phyloP scores from a whole-genome alignment of 805 yeast species.

The Saccharomycopsis oosterbeekiorum region DNA sequence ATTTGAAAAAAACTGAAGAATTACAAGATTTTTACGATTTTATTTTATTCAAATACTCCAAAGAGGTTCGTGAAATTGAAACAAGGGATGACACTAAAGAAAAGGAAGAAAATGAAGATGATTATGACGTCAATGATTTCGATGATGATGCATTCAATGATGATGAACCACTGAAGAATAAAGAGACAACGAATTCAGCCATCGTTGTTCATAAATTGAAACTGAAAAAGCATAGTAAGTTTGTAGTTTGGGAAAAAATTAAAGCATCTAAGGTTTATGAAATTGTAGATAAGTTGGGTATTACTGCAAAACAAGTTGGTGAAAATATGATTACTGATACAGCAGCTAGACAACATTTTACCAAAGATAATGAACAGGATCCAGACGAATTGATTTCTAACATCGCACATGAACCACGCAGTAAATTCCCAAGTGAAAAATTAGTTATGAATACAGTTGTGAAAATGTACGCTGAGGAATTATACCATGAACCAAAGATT shows the following conservation, averaged over 20 bases:
- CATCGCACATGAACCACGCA: conserved; percentile 38
- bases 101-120: conserved; percentile 24
- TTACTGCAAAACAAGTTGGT: conserved; percentile 71
- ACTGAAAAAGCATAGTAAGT: conserved; percentile 49
- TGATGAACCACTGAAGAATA: background rate
- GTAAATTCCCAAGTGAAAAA: conserved; percentile 44
- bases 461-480: conserved; percentile 67
- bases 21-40: conserved; percentile 83
- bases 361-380: conserved; percentile 52
- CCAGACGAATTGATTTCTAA: conserved; percentile 53
- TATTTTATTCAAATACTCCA: conserved; percentile 44
- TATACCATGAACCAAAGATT: conserved; percentile 70
- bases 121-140: conserved; percentile 28
- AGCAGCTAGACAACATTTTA: conserved; percentile 47
- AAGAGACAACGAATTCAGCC: background rate
- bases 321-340: conserved; percentile 63
- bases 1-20: conserved; percentile 60
- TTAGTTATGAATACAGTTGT: conserved; percentile 66
- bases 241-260: conserved; percentile 54
- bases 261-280: conserved; percentile 53
- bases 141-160: conserved; percentile 7
- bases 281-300: conserved; percentile 63
- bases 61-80: conserved; percentile 30
- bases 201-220: conserved; percentile 21
- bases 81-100: conserved; percentile 28